Evolutionary conservation across 805 yeast species (phyloP), one percentile per base, ranked within the genome.

Genomic region (Starmerella bacillaris): DNA sequence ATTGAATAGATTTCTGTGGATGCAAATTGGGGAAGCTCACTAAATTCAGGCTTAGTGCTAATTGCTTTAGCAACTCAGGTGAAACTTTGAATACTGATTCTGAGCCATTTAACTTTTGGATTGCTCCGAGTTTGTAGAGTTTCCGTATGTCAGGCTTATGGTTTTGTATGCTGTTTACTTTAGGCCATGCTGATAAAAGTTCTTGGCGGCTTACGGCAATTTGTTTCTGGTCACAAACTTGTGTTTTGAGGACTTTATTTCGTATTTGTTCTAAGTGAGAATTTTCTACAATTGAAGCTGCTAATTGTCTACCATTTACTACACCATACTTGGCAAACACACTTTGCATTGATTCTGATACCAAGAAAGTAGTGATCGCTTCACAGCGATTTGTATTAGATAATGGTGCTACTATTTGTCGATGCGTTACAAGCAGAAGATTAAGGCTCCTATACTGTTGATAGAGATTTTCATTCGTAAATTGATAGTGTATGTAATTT

Each of bases 121-220:
- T n/a, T 5, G 12, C 20, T 16, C 18, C 15, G 1, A 16, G 38
- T 15, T 27, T 3, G 24, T 36, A 17, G 17, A 4, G 17, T 14
- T 7, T 9, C 22, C 4, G 38, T 37, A 41, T 7, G 8, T 18
- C 9, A 19, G 30, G n/a, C 27, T 14, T 9, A 45, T 37, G 16
- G 31, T 37, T 2, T 18, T 6, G 24, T 35, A 59, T 59, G 1
- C n/a, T n/a, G n/a, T n/a, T n/a, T n/a, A n/a, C n/a, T n/a, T 74
- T 65, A 15, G 83, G 57, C 7, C 63, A 50, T 36, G 72, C 50
- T 6, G 64, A 48, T 47, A 70, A 72, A 42, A 56, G 70, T 24
- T 73, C 64, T 2, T 58, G 46, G 27, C 82, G 42, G 2, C 59
- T 30, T 51, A 52, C 45, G 46, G 45, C 59, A 1, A 36, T 16